Evolutionary conservation across 108 stramenopile genomes (phyloP).

Genomic region (Epipyxis sp.): DNA sequence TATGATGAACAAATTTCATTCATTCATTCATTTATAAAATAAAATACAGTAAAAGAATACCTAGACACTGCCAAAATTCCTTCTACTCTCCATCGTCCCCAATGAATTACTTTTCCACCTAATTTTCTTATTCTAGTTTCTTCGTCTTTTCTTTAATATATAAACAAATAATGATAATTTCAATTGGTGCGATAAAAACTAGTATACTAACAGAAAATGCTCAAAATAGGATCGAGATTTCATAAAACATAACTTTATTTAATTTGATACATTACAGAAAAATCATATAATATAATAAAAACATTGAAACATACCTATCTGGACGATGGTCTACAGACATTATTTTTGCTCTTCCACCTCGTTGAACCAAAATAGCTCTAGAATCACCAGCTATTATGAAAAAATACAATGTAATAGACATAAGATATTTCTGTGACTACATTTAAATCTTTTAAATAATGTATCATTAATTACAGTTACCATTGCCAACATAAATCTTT

Average conservation of each 20-base stretch:
- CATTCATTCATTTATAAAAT: no score
- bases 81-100: slow-evolving; percentile 33
- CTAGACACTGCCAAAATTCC: slow-evolving; percentile 26
- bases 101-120: slow-evolving; percentile 3
- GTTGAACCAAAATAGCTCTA: slow-evolving; percentile 15
- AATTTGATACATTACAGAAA: no score
- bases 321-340: slow-evolving; percentile 25
- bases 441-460: background rate
- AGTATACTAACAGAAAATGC: no score
- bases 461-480: background rate
- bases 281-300: no score
- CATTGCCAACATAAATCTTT: slow-evolving; percentile 15
- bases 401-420: background rate
- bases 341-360: background rate
- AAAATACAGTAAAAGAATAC: background rate
- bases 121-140: slow-evolving; percentile 6
- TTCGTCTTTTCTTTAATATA: slow-evolving; percentile 19
- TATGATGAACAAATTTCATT: background rate
- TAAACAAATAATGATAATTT: background rate
- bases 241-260: no score
- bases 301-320: background rate
- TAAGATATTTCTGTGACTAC: no score
- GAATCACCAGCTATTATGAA: slow-evolving; percentile 10
- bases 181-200: background rate
- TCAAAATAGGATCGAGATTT: no score